Evolutionary conservation across 2,329 filamentous ascomycete genomes (phyloP).

Genomic region (Colletotrichum eleusines): DNA sequence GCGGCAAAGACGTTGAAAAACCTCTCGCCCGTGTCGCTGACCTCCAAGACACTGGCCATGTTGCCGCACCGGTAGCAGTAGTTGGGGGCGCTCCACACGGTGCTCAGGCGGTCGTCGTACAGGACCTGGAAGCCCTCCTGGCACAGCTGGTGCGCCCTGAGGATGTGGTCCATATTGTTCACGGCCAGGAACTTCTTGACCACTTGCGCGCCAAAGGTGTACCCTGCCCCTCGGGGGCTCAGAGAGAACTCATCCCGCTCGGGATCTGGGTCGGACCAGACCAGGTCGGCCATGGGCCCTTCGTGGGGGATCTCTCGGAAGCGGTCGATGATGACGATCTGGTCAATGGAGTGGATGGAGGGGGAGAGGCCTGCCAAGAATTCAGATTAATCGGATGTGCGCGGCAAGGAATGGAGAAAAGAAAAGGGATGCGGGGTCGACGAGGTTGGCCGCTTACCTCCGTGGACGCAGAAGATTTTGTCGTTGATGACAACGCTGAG

Average conservation of each 20-base stretch:
- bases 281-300: slow-evolving; percentile 98
- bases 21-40: slow-evolving; percentile 90
- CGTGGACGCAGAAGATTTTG: slow-evolving; percentile 98
- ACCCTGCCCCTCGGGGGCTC: slow-evolving; percentile 92
- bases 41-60: slow-evolving; percentile 95
- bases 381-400: neutral
- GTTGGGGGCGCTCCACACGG: slow-evolving; percentile 98
- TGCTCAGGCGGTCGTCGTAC: slow-evolving; percentile 93
- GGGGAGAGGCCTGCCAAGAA: slow-evolving; percentile 78
- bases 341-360: slow-evolving; percentile 97
- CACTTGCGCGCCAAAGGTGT: slow-evolving; percentile 97
- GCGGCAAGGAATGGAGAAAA: neutral
- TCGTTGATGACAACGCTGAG: slow-evolving; percentile 98
- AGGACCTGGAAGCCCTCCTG: slow-evolving; percentile 98
- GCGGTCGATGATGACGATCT: slow-evolving; percentile 99
- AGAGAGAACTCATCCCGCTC: slow-evolving; percentile 97
- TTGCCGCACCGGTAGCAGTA: slow-evolving; percentile 97
- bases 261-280: slow-evolving; percentile 98
- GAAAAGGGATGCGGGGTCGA: no score
- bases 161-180: slow-evolving; percentile 97
- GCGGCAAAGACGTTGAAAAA: slow-evolving; percentile 99
- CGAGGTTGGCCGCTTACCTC: slow-evolving; percentile 63
- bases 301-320: slow-evolving; percentile 99
- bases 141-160: slow-evolving; percentile 97
- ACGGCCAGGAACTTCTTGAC: slow-evolving; percentile 98